Conservation (phyloP, 2,329 filamentous ascomycete species). For the Dactylellina haptotyla region DNA sequence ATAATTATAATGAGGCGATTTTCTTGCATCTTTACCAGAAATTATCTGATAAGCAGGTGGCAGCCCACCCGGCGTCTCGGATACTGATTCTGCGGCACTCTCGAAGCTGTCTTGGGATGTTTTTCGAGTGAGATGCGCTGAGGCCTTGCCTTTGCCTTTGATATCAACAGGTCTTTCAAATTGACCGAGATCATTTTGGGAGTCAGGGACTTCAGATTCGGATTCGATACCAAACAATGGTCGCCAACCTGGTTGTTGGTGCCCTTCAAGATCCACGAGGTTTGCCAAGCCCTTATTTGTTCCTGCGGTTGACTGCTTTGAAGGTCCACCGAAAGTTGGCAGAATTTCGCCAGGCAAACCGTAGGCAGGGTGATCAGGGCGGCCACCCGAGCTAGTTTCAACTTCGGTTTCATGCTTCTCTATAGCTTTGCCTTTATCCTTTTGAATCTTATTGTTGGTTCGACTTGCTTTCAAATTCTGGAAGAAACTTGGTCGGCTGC, state of each 20-base stretch:
- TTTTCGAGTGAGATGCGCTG: neutral
- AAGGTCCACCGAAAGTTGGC: neutral
- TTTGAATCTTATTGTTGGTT: neutral
- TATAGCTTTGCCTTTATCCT: slow-evolving; percentile 21
- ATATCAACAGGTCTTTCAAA: neutral
- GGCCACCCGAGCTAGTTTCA: neutral
- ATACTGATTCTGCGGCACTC: neutral
- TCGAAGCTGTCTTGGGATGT: neutral
- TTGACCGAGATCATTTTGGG: neutral
- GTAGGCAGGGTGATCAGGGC: slow-evolving; percentile 14
- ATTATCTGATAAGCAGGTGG: slow-evolving; percentile 35
- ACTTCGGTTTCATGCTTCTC: neutral
- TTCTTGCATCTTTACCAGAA: slow-evolving; percentile 20
- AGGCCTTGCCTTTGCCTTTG: slow-evolving; percentile 27
- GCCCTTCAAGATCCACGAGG: slow-evolving; percentile 19
- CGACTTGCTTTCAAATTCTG: slow-evolving; percentile 23
- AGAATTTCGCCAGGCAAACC: neutral
- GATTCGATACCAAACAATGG: slow-evolving; percentile 24
- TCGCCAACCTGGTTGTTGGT: slow-evolving; percentile 9
- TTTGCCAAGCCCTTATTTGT: neutral
- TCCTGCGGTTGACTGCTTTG: neutral
- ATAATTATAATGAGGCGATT: slow-evolving; percentile 37
- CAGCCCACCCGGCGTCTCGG: slow-evolving; percentile 1
- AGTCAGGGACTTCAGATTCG: slow-evolving; percentile 25
- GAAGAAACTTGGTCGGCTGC: slow-evolving; percentile 9